These are phyloP conservation scores for Magnolia officinalis DNA, from an alignment of 164 flowering plant species.

Conservation along the genomic window DNA sequence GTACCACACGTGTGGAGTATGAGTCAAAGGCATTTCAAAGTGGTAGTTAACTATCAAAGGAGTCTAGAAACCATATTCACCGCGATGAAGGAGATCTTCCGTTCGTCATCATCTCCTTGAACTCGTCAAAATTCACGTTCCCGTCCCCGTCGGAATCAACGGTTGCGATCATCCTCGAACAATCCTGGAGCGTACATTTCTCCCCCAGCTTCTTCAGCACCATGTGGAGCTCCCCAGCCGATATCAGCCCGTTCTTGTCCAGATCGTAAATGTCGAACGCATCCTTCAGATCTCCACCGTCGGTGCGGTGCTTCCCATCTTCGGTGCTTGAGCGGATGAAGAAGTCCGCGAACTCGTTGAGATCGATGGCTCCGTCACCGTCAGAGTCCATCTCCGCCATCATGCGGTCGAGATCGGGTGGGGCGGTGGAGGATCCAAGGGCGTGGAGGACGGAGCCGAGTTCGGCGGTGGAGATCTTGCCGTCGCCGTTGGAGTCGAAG, in stretches of 20 bases:
- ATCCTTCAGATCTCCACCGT: constrained; percentile 7
- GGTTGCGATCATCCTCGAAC: constrained; percentile 12
- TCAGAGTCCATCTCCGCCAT: constrained; percentile 25
- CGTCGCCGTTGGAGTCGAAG: constrained; percentile 27
- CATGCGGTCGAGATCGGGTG: constrained; percentile 18
- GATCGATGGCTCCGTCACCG: constrained; percentile 27
- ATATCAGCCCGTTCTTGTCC: constrained; percentile 20
- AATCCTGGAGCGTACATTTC: constrained; percentile 14
- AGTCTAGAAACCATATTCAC: not conserved
- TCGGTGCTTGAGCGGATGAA: not conserved
- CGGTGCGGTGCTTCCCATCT: not conserved
- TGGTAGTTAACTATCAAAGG: not conserved
- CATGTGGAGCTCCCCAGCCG: constrained; percentile 17
- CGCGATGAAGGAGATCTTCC: not conserved
- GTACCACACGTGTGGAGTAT: no score
- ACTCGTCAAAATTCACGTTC: constrained; percentile 18
- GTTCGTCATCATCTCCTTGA: constrained; percentile 18
- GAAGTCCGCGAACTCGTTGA: constrained; percentile 23
- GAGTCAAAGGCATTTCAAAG: not conserved
- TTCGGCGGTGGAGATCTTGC: constrained; percentile 22
- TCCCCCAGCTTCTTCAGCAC: constrained; percentile 21
- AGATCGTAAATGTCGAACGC: constrained; percentile 22
- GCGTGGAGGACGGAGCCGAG: constrained; percentile 16
- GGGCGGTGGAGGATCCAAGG: constrained; percentile 18
- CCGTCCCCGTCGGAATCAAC: constrained; percentile 26